A percentile compares a stretch with the other conserved stretches of the same genome.
Evolutionary conservation across 345 rosid genomes (phyloP).

Genomic region (Moricandia moricandioides): DNA sequence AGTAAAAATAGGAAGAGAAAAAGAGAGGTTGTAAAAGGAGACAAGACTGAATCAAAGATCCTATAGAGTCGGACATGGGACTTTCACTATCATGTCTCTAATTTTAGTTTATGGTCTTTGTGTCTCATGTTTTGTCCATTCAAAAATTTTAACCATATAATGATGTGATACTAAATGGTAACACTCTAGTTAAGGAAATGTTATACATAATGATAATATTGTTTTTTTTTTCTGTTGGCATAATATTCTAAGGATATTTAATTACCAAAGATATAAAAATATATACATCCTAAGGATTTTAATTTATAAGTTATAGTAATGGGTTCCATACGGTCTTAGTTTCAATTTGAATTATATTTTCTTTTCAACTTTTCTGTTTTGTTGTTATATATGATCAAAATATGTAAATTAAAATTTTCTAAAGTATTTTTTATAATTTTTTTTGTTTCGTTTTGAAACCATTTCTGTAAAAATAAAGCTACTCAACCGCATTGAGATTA

Average conservation of each 20-base stretch:
- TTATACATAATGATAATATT: neutral
- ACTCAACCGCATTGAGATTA: neutral
- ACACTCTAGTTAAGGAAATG: neutral
- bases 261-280: too few relatives aligned
- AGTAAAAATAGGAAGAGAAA: conserved; percentile 20
- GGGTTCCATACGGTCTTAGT: too few relatives aligned
- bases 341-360: too few relatives aligned
- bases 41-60: conserved; percentile 57
- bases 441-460: neutral
- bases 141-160: neutral
- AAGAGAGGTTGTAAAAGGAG: conserved; percentile 42
- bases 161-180: neutral
- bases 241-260: neutral
- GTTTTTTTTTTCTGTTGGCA: neutral
- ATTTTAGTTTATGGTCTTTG: conserved; percentile 29
- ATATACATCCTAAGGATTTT: neutral
- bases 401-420: neutral
- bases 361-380: neutral
- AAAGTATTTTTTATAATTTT: neutral
- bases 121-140: neutral
- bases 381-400: neutral
- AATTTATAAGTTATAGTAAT: neutral
- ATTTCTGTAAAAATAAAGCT: neutral
- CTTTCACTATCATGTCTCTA: conserved; percentile 30
- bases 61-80: conserved; percentile 48